Percentiles rank a stretch among this genome's conserved stretches.
Evolutionary conservation across 495 filamentous ascomycete genomes (phyloP).

Genomic region (Daldinia loculata): DNA sequence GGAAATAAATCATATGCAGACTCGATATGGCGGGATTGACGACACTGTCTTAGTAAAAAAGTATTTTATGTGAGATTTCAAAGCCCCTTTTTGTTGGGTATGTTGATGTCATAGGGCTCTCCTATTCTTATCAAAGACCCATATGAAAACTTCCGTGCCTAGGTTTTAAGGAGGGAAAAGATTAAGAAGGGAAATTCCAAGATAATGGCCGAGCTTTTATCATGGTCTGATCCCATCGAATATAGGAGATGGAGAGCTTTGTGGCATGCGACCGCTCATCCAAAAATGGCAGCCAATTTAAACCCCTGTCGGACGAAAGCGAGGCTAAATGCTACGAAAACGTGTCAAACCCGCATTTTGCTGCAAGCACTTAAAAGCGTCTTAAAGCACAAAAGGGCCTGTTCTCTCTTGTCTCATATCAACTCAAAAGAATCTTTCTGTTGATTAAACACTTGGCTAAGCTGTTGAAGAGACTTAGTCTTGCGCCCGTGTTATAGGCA

Average conservation of each 20-base stretch:
- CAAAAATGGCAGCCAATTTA: conserved; percentile 39
- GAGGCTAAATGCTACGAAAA: conserved; percentile 25
- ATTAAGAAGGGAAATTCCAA: neutral
- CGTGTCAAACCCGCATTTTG: conserved; percentile 35
- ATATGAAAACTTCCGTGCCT: neutral
- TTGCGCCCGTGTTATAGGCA: neutral
- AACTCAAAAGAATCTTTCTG: neutral
- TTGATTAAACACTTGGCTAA: neutral
- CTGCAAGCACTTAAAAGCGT: conserved; percentile 37
- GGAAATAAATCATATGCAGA: conserved; percentile 10
- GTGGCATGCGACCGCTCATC: conserved; percentile 15
- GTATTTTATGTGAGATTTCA: neutral
- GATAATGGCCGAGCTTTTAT: conserved; percentile 13
- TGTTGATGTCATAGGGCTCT: conserved; percentile 1
- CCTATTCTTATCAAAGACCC: conserved; percentile 6
- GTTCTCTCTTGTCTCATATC: conserved; percentile 6
- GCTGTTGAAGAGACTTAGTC: neutral
- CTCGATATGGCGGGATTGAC: conserved; percentile 18
- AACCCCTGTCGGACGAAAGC: conserved; percentile 30
- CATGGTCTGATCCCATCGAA: neutral
- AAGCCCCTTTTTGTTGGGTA: neutral
- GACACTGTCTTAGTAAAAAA: conserved; percentile 5
- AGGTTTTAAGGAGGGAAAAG: neutral
- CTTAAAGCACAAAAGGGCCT: conserved; percentile 8
- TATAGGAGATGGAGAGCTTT: neutral